Evolutionary conservation across 108 stramenopile species (phyloP), one percentile per base, ranked within the genome.

Genomic region (Cyclotella cryptica): DNA sequence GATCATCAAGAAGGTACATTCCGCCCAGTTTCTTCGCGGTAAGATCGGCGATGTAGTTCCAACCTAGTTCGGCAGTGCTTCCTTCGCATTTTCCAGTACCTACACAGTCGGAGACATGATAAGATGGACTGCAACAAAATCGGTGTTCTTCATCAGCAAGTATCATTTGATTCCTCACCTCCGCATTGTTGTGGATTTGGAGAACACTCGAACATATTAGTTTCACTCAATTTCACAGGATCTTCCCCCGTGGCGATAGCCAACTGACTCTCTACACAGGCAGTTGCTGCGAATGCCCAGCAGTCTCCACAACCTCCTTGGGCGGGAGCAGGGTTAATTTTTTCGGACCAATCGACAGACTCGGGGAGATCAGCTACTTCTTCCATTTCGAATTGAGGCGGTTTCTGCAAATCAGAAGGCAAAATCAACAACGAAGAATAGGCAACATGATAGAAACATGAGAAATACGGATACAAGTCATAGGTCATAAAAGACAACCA

Each of bases 111-210:
- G 8, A 22, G 22, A 24, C 22, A 24, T 1, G 4, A 58, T 14
- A 1, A 14, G 47, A 10, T 5, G 4, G n/a, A 18, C 22, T 41
- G 27, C 4, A 22, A 18, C 46, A 19, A 24, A 13, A 35, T n/a
- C n/a, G n/a, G n/a, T n/a, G n/a, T n/a, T n/a, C n/a, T n/a, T n/a
- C n/a, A n/a, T n/a, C n/a, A n/a, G n/a, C n/a, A 45, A 43, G 49
- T 49, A 6, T 5, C 47, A 69, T n/a, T n/a, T 26, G 17, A 10
- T 22, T 19, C 2, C 71, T 73, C 35, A 40, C 94, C 96, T 39
- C 96, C 96, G 85, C 96, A 97, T n/a, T 90, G 70, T 19, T 84
- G 39, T 21, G 92, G 91, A 73, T 97, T 92, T 19, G 89, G 89
- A 17, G 85, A 51, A 71, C 97, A 97, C 39, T 85, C 78, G 18